These are phyloP conservation scores for Xanthoparmelia taractica DNA, from an alignment of 495 filamentous ascomycete species.

Conservation along the genomic window DNA sequence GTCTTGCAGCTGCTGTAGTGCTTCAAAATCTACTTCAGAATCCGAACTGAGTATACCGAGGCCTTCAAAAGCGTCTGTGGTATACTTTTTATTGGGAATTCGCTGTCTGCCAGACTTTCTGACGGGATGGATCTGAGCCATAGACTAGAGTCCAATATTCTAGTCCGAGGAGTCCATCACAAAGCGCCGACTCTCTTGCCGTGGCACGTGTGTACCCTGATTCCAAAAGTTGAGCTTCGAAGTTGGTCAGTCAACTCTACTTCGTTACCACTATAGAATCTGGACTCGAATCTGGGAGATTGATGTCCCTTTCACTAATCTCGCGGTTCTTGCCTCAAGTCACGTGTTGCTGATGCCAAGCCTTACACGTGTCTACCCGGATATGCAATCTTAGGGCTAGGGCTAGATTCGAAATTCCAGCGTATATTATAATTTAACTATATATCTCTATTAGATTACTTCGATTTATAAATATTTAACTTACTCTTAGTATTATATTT, in stretches of 20 bases:
- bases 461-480: too few species aligned
- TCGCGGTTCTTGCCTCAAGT: too few species aligned
- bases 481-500: too few species aligned
- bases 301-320: not conserved
- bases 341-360: too few species aligned
- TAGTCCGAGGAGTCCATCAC: not conserved
- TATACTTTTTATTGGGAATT: conserved; percentile 25
- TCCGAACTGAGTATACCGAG: conserved; percentile 22
- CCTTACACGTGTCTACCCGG: too few species aligned
- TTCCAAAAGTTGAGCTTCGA: not conserved
- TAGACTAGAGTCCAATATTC: not conserved
- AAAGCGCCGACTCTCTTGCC: not conserved
- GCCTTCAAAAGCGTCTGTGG: conserved; percentile 19
- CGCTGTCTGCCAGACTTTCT: conserved; percentile 27
- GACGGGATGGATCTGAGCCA: conserved; percentile 10
- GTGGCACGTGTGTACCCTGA: not conserved
- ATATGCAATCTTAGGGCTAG: too few species aligned
- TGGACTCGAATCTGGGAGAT: not conserved
- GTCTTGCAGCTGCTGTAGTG: conserved; percentile 10
- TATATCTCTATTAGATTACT: too few species aligned
- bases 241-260: not conserved
- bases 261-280: not conserved
- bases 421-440: too few species aligned
- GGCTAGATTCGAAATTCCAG: too few species aligned
- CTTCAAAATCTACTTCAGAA: conserved; percentile 21